A percentile compares a stretch with the other conserved stretches of the same genome.
Evolutionary conservation across 352 stramenopile genomes (phyloP).

Genomic region (Aphanomyces stellatus): DNA sequence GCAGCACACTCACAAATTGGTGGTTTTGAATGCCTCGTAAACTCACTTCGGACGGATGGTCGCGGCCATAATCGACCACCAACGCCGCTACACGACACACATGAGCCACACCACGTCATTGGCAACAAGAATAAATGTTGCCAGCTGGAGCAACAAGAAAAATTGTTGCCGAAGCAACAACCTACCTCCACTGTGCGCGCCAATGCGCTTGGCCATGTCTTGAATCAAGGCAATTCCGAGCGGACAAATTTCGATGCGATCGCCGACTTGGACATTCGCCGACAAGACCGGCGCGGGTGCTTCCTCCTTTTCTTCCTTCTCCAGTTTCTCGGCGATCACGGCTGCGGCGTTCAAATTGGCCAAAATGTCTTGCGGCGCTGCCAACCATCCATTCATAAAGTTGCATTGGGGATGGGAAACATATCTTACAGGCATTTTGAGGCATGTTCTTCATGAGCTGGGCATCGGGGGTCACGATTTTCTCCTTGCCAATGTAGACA

Average conservation of each 20-base stretch:
- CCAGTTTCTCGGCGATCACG: conserved; percentile 21
- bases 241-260: conserved; percentile 92
- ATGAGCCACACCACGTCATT: not conserved
- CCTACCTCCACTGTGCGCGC: conserved; percentile 56
- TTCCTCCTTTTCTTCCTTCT: conserved; percentile 33
- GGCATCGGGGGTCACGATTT: conserved; percentile 55
- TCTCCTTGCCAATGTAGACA: conserved; percentile 80
- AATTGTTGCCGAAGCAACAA: too few relatives aligned
- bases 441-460: conserved; percentile 11
- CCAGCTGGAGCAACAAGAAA: too few relatives aligned
- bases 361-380: conserved; percentile 15
- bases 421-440: conserved; percentile 5
- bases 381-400: too few relatives aligned
- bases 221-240: conserved; percentile 87
- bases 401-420: not conserved
- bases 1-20: conserved; percentile 89
- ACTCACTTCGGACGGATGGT: conserved; percentile 83
- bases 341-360: conserved; percentile 8
- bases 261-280: conserved; percentile 50
- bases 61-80: conserved; percentile 94
- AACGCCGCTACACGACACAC: conserved; percentile 48
- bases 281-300: conserved; percentile 37
- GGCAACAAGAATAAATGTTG: too few relatives aligned
- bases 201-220: conserved; percentile 86
- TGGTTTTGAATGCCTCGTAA: conserved; percentile 92